These are phyloP conservation scores for Platanus orientalis DNA, from an alignment of 164 flowering plant genomes.

Conservation along the genomic window DNA sequence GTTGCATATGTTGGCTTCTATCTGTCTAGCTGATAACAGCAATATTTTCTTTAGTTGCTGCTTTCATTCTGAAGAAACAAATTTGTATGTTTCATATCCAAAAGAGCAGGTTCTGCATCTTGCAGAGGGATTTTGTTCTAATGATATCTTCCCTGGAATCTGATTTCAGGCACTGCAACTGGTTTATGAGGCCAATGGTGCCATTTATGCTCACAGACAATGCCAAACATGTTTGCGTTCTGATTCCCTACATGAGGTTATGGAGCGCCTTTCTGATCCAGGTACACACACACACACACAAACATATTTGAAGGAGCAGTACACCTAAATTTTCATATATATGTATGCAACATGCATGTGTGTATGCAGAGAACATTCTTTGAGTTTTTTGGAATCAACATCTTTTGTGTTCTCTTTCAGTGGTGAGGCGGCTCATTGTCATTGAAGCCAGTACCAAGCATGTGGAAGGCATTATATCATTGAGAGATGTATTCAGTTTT, in stretches of 20 bases:
- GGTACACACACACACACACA: constrained; percentile 23
- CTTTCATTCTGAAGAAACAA: background rate
- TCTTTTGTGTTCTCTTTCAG: constrained; percentile 23
- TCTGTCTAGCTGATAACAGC: no score
- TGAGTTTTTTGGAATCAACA: background rate
- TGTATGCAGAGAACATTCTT: background rate
- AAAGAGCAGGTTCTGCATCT: background rate
- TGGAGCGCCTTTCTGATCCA: constrained; percentile 57
- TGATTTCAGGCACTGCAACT: constrained; percentile 50
- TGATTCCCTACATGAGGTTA: constrained; percentile 50
- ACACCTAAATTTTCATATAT: no score
- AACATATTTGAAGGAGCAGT: no score
- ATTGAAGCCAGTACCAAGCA: constrained; percentile 57
- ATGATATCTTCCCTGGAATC: background rate
- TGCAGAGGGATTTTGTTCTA: background rate
- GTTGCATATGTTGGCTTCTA: no score
- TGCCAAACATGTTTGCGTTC: constrained; percentile 57
- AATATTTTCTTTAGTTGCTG: background rate
- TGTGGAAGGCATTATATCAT: constrained; percentile 59
- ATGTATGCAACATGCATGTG: no score
- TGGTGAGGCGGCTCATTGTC: constrained; percentile 45
- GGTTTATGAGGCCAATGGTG: constrained; percentile 38
- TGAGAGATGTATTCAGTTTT: constrained; percentile 41
- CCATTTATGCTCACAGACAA: constrained; percentile 32
- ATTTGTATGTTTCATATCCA: background rate